Evolutionary conservation across 2,329 filamentous ascomycete genomes (phyloP).

Genomic region (Coleophoma cylindrospora): DNA sequence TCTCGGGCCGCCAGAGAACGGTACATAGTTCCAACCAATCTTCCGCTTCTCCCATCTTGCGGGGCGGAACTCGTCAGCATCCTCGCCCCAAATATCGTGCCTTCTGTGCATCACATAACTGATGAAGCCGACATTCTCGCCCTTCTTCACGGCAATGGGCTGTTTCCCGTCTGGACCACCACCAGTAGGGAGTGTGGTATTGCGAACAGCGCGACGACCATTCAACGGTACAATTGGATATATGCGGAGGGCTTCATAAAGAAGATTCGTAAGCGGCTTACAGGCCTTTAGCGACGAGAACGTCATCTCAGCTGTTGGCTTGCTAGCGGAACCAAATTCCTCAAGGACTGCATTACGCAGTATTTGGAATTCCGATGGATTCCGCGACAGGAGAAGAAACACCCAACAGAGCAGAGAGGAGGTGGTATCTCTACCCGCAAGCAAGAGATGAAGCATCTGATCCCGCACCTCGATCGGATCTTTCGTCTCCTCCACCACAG

Average conservation of each 20-base stretch:
- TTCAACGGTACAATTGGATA: constrained; percentile 27
- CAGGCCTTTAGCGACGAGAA: constrained; percentile 18
- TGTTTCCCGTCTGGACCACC: constrained; percentile 23
- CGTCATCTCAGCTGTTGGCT: constrained; percentile 11
- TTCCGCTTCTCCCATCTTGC: constrained; percentile 68
- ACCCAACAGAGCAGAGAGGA: constrained; percentile 26
- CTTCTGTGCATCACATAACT: constrained; percentile 26
- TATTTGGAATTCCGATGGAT: constrained; percentile 34
- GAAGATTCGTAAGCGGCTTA: constrained; percentile 14
- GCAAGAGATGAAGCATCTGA: constrained; percentile 28
- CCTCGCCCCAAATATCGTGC: constrained; percentile 64
- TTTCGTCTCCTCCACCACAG: constrained; percentile 41
- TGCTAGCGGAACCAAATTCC: constrained; percentile 22
- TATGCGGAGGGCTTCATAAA: constrained; percentile 23
- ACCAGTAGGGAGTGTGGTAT: constrained; percentile 26
- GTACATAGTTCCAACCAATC: constrained; percentile 66
- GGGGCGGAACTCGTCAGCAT: constrained; percentile 66
- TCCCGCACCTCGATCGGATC: constrained; percentile 31
- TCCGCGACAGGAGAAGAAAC: constrained; percentile 33
- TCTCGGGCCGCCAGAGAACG: constrained; percentile 66
- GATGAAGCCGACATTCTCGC: constrained; percentile 19
- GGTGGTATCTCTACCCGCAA: constrained; percentile 21
- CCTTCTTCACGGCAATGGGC: constrained; percentile 23
- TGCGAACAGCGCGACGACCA: constrained; percentile 14
- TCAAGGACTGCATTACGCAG: constrained; percentile 35